These are phyloP conservation scores for Colletotrichum phormii DNA, from an alignment of 2,329 filamentous ascomycete species.

Conservation along the genomic window DNA sequence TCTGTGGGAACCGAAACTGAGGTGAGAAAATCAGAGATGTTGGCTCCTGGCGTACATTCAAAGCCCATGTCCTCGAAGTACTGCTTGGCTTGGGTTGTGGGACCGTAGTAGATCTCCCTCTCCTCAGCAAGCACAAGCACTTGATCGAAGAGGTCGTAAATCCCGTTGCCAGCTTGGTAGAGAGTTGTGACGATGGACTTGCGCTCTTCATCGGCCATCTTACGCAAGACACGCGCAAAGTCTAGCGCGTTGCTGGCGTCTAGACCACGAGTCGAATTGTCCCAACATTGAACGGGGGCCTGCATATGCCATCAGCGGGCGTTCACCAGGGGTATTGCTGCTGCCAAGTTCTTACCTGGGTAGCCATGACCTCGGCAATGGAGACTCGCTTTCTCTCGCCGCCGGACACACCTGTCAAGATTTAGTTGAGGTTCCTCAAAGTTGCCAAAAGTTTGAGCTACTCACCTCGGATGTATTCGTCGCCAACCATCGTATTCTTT, in stretches of 20 bases:
- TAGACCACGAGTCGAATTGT: conserved; percentile 78
- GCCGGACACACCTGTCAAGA: conserved; percentile 60
- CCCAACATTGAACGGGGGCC: conserved; percentile 68
- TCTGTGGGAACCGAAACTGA: conserved; percentile 79
- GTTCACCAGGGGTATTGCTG: neutral
- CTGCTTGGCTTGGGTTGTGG: conserved; percentile 64
- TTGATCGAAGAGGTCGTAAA: conserved; percentile 81
- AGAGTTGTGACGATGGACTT: conserved; percentile 74
- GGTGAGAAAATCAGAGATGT: conserved; percentile 76
- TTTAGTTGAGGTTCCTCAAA: no score
- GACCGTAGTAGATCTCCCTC: conserved; percentile 80
- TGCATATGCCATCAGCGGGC: conserved; percentile 56
- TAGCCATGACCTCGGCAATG: conserved; percentile 74
- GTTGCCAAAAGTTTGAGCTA: no score
- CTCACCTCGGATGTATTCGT: conserved; percentile 71
- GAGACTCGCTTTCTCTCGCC: conserved; percentile 80
- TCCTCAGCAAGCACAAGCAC: conserved; percentile 80
- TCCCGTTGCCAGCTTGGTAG: conserved; percentile 77
- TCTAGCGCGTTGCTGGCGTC: conserved; percentile 81
- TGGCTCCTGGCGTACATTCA: conserved; percentile 73
- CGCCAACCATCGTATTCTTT: conserved; percentile 74
- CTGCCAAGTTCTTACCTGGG: neutral
- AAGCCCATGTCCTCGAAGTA: conserved; percentile 79
- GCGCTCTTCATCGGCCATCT: conserved; percentile 75
- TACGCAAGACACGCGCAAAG: conserved; percentile 72